phyloP scores from a whole-genome alignment of 2,329 filamentous ascomycete species.

The Truncatella angustata region DNA sequence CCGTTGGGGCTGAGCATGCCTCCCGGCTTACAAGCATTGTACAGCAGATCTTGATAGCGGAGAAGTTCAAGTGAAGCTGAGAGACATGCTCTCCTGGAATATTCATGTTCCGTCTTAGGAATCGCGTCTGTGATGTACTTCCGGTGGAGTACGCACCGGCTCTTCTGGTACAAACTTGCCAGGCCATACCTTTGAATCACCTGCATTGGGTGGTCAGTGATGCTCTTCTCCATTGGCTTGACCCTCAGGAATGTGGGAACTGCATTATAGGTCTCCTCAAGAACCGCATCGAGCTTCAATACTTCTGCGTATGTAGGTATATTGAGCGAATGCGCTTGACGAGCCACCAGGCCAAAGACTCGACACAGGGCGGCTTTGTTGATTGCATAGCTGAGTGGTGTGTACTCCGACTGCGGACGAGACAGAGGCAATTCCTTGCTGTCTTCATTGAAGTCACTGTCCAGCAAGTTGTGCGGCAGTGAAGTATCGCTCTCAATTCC shows the following conservation, averaged over 20 bases:
- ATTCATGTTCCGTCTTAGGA: slow-evolving; percentile 44
- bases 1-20: slow-evolving; percentile 49
- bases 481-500: slow-evolving; percentile 62
- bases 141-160: slow-evolving; percentile 54
- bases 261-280: slow-evolving; percentile 43
- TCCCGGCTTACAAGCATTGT: slow-evolving; percentile 50
- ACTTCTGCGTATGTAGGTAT: slow-evolving; percentile 49
- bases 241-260: slow-evolving; percentile 50
- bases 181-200: slow-evolving; percentile 55
- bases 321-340: slow-evolving; percentile 47
- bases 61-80: slow-evolving; percentile 48
- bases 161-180: slow-evolving; percentile 52
- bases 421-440: slow-evolving; percentile 52
- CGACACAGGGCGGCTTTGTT: slow-evolving; percentile 47
- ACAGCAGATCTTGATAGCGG: slow-evolving; percentile 44
- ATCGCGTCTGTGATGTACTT: slow-evolving; percentile 46
- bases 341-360: slow-evolving; percentile 49
- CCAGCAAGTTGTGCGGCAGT: slow-evolving; percentile 60
- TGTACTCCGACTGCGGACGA: slow-evolving; percentile 58
- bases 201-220: slow-evolving; percentile 44
- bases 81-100: slow-evolving; percentile 50
- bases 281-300: slow-evolving; percentile 42
- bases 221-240: slow-evolving; percentile 44
- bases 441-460: slow-evolving; percentile 63
- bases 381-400: slow-evolving; percentile 54